Evolutionary conservation across 306 rosid genomes (phyloP).

Genomic region (Nissolia schottii): DNA sequence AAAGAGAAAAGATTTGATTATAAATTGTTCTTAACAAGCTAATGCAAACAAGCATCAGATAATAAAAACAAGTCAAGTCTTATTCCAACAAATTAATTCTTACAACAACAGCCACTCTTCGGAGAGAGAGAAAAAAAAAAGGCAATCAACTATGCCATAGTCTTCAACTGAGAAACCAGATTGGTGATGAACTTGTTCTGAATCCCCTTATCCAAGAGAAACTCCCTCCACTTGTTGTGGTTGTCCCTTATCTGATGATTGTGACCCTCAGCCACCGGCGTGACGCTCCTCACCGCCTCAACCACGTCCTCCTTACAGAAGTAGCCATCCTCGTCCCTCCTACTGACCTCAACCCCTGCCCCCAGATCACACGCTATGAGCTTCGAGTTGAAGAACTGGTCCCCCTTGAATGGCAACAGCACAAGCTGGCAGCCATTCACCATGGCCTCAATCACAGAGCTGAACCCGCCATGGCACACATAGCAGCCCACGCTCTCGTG

Average conservation of each 20-base stretch:
- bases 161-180: slow-evolving; percentile 20
- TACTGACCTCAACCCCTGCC: slow-evolving; percentile 41
- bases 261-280: slow-evolving; percentile 31
- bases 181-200: slow-evolving; percentile 36
- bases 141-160: not conserved
- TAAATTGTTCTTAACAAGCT: no score
- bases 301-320: slow-evolving; percentile 38
- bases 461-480: slow-evolving; percentile 45
- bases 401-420: slow-evolving; percentile 43
- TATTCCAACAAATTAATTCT: no score
- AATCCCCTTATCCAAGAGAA: slow-evolving; percentile 22
- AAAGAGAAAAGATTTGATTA: no score
- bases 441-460: slow-evolving; percentile 48
- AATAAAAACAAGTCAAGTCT: no score
- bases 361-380: slow-evolving; percentile 26
- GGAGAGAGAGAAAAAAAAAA: no score
- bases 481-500: slow-evolving; percentile 37
- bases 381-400: slow-evolving; percentile 47
- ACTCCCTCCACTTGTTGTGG: slow-evolving; percentile 36
- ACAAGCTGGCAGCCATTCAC: slow-evolving; percentile 44
- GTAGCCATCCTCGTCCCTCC: slow-evolving; percentile 40
- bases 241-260: slow-evolving; percentile 42
- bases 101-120: no score
- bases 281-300: slow-evolving; percentile 30
- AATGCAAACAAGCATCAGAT: no score